These are phyloP conservation scores for Herpomyces periplanetae DNA, from an alignment of 2,329 filamentous ascomycete genomes.

Conservation along the genomic window DNA sequence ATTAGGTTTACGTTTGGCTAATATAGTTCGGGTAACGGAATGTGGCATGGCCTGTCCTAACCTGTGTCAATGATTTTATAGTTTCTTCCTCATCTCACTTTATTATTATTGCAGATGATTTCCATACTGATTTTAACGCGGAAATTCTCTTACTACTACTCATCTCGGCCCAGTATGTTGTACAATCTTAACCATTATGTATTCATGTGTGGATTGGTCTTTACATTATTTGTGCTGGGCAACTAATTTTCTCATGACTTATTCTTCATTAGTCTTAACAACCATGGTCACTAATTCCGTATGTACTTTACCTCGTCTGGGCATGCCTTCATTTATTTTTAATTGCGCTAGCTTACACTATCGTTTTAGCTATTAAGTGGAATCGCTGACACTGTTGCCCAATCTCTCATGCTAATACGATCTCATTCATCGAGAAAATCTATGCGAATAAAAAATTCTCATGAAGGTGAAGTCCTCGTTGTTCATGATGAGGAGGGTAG, in stretches of 20 bases:
- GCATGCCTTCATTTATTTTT: slow-evolving; percentile 1
- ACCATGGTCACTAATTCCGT: slow-evolving; percentile 96
- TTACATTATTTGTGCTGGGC: slow-evolving; percentile 1
- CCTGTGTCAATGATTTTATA: slow-evolving; percentile 12
- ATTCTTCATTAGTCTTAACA: slow-evolving; percentile 28
- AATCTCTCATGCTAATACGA: slow-evolving; percentile 52
- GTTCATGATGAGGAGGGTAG: slow-evolving; percentile 69
- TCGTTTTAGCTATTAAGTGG: slow-evolving; percentile 33
- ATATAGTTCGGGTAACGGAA: too few relatives aligned
- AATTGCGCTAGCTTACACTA: slow-evolving; percentile 2
- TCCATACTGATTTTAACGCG: slow-evolving; percentile 41
- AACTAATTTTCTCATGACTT: too few relatives aligned
- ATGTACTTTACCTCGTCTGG: slow-evolving; percentile 7
- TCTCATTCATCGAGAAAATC: slow-evolving; percentile 21
- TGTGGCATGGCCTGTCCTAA: too few relatives aligned
- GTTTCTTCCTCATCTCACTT: slow-evolving; percentile 51
- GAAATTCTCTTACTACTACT: slow-evolving; percentile 80
- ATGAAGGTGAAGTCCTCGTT: slow-evolving; percentile 27
- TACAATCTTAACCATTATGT: slow-evolving; percentile 1
- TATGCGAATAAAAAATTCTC: slow-evolving; percentile 14
- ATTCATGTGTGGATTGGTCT: slow-evolving; percentile 1
- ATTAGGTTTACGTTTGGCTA: too few relatives aligned
- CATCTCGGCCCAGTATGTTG: slow-evolving; percentile 36
- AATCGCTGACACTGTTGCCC: slow-evolving; percentile 78
- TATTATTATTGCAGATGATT: slow-evolving; percentile 59